A percentile compares a stretch with the other conserved stretches of the same genome.
phyloP scores from a whole-genome alignment of 2,329 filamentous ascomycete genomes.

The Cercospora sp. region DNA sequence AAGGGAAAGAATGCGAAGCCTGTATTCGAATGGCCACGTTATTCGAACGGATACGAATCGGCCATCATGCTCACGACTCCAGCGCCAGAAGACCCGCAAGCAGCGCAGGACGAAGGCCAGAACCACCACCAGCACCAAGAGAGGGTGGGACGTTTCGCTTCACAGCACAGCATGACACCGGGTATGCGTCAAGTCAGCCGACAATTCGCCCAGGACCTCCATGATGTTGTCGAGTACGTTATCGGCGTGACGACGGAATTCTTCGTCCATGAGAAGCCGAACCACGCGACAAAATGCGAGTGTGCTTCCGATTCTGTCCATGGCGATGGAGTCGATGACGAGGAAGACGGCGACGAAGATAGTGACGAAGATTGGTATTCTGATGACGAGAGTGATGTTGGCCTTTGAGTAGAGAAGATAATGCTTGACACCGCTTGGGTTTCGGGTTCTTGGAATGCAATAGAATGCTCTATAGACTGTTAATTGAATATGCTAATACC shows the following conservation, averaged over 20 bases:
- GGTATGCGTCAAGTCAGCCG: no score
- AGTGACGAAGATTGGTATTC: background rate
- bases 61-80: background rate
- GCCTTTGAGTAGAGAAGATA: background rate
- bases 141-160: background rate
- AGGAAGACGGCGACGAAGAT: background rate
- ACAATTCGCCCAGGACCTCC: background rate
- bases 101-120: background rate
- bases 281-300: background rate
- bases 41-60: background rate
- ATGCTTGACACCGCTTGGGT: background rate
- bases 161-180: background rate
- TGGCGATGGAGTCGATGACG: background rate
- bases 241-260: background rate
- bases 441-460: background rate
- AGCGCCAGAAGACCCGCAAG: background rate
- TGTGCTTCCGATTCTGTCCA: background rate
- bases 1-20: background rate
- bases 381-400: background rate
- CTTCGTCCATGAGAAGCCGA: background rate
- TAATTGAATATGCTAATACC: background rate
- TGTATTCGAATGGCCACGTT: background rate
- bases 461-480: background rate
- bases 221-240: background rate
- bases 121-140: background rate